phyloP scores from a whole-genome alignment of 140 eudicot genomes.

The Oenanthe javanica region DNA sequence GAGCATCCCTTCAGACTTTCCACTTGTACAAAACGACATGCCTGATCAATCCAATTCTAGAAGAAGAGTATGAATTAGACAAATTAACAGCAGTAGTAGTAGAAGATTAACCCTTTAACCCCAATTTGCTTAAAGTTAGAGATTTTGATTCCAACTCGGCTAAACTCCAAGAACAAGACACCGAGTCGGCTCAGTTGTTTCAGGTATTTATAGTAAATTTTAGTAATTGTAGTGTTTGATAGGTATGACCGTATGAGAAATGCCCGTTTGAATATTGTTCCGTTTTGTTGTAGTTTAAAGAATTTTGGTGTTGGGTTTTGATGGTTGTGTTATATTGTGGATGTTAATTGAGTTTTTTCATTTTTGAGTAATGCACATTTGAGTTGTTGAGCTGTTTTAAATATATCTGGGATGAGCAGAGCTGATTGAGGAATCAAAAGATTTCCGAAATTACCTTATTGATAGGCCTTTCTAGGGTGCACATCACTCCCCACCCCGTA shows the following conservation, averaged over 20 bases:
- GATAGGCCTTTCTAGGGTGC: background rate
- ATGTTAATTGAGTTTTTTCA: background rate
- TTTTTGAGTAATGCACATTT: background rate
- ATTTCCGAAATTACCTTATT: background rate
- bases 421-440: background rate
- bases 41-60: background rate
- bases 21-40: no score
- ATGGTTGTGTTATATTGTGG: background rate
- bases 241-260: background rate
- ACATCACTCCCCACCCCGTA: no score
- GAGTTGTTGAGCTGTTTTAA: background rate
- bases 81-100: background rate
- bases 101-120: background rate
- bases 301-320: background rate
- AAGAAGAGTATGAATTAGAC: background rate
- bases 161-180: constrained; percentile 13
- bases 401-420: background rate
- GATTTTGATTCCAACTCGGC: constrained; percentile 20
- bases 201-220: constrained; percentile 14
- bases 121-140: constrained; percentile 19
- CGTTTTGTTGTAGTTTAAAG: background rate
- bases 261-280: background rate
- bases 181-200: constrained; percentile 36
- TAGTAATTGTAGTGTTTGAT: background rate
- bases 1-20: no score